Percentiles rank a stretch among this genome's conserved stretches.
Conservation (phyloP, 2,329 filamentous ascomycete genomes). For the Colletotrichum tofieldiae region DNA sequence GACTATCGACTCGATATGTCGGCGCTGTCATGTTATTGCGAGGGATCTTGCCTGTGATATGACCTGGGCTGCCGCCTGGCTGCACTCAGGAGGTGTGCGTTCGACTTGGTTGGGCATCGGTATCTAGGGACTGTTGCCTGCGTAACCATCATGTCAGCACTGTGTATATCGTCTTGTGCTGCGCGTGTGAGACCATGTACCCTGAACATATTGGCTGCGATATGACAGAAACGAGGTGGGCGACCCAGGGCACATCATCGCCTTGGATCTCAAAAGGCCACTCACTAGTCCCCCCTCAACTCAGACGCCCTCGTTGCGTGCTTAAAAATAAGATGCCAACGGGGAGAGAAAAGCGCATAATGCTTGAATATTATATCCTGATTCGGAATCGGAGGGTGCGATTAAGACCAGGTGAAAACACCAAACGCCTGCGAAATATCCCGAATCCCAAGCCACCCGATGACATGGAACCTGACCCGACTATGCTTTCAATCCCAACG, state of each 20-base stretch:
- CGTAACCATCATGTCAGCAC: neutral
- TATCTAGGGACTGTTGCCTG: neutral
- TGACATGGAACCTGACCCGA: conserved; percentile 9
- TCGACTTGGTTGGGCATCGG: neutral
- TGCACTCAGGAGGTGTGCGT: neutral
- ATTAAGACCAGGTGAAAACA: conserved; percentile 7
- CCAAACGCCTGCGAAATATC: conserved; percentile 27
- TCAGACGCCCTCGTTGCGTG: conserved; percentile 1
- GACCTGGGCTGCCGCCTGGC: neutral
- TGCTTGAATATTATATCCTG: conserved; percentile 20
- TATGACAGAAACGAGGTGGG: conserved; percentile 17
- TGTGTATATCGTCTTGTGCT: neutral
- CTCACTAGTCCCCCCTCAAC: conserved; percentile 10
- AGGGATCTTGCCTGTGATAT: neutral
- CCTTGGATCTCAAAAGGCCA: neutral
- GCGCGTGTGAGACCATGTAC: neutral
- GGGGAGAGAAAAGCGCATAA: neutral
- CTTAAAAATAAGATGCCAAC: neutral
- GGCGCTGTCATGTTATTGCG: neutral
- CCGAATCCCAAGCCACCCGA: conserved; percentile 1
- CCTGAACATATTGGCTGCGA: neutral
- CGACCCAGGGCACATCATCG: neutral
- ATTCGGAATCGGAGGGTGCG: conserved; percentile 7
- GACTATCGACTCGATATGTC: neutral
- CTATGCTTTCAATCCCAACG: conserved; percentile 23